Evolutionary conservation across 352 stramenopile genomes (phyloP).

Genomic region (Phytophthora vignae): DNA sequence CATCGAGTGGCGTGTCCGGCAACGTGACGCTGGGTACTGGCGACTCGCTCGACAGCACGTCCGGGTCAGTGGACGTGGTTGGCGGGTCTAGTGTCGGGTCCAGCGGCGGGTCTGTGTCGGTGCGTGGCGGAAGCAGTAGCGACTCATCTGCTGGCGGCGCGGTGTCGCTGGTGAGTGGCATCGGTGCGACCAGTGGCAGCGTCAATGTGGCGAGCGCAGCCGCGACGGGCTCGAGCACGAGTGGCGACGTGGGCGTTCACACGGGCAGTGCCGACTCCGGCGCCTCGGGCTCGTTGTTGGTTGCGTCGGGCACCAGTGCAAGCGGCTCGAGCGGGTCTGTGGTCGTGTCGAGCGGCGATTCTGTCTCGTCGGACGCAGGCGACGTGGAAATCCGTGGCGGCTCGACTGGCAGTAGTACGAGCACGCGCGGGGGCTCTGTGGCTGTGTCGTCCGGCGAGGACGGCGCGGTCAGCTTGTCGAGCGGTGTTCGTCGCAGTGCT

Average conservation of each 20-base stretch:
- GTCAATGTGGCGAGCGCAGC: slow-evolving; percentile 7
- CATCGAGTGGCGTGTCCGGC: no score
- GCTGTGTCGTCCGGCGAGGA: neutral
- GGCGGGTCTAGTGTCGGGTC: slow-evolving; percentile 12
- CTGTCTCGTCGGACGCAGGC: slow-evolving; percentile 2
- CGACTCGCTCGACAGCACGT: no score
- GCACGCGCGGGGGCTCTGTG: slow-evolving; percentile 13
- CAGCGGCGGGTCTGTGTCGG: slow-evolving; percentile 8
- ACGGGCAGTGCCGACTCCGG: slow-evolving; percentile 32
- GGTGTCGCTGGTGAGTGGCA: no score
- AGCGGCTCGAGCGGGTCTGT: slow-evolving; percentile 1
- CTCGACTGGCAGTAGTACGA: slow-evolving; percentile 12
- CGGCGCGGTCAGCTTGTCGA: no score
- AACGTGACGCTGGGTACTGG: no score
- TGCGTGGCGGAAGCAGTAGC: neutral
- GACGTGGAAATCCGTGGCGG: slow-evolving; percentile 1
- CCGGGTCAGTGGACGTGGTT: slow-evolving; percentile 8
- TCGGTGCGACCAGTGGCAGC: no score
- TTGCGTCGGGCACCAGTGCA: slow-evolving; percentile 13
- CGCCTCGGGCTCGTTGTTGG: slow-evolving; percentile 28
- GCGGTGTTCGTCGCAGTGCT: slow-evolving; percentile 24
- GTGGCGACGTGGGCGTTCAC: slow-evolving; percentile 23
- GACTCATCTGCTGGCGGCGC: neutral
- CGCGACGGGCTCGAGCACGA: slow-evolving; percentile 30
- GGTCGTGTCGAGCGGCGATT: slow-evolving; percentile 25